Base-by-base conservation (phyloP, 1,284 basidiomycete genomes). In the Apiotrichum mycotoxinovorans region DNA sequence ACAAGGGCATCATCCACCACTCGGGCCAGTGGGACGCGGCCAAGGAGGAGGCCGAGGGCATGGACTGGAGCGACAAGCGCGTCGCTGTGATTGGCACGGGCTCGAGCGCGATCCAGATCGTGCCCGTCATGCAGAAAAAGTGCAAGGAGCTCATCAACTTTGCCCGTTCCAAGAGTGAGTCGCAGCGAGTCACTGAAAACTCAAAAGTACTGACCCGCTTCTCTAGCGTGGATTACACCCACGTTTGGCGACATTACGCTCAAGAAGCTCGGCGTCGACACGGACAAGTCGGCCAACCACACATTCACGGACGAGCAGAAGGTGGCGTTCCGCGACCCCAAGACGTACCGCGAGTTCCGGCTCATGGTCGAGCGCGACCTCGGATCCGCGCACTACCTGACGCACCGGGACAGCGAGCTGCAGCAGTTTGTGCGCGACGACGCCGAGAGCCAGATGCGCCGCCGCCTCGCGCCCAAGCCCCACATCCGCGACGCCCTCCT, bases 1-100 rank as follows among this genome's bases (percentile, higher is more conserved):
- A 61, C 57, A 66, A 67, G 57, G 68, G 68, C 15, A 41, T 47
- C 43, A 35, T 70, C 11, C 61, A 54, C 51, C 68, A 70, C 57
- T 65, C 67, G 0, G 66, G 61, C 3, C 18, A 52, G 9, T 68
- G 65, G 65, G 47, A 60, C 40, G 48, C 49, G 15, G 51, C 38
- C 10, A n/a, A 45, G 18, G 58, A 60, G 41, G 58, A 56, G 41
- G 61, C 61, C 3, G 55, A 58, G 8, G 58, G 59, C 15, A 43
- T 65, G 25, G 58, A 60, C 48, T 56, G 61, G 43, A 63, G 56
- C 47, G 57, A 54, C 22, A 56, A 50, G 30, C 46, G 38, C 15
- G 51, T 62, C 27, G 56, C 44, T 18, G 49, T 66, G 48, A 48
- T 66, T 27, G 60, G 65, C 30, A 47, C 23, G 37, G 61, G 56